A percentile compares a stretch with the other conserved stretches of the same genome.
phyloP scores from a whole-genome alignment of 164 flowering plant genomes.

The Chimonanthus praecox region DNA sequence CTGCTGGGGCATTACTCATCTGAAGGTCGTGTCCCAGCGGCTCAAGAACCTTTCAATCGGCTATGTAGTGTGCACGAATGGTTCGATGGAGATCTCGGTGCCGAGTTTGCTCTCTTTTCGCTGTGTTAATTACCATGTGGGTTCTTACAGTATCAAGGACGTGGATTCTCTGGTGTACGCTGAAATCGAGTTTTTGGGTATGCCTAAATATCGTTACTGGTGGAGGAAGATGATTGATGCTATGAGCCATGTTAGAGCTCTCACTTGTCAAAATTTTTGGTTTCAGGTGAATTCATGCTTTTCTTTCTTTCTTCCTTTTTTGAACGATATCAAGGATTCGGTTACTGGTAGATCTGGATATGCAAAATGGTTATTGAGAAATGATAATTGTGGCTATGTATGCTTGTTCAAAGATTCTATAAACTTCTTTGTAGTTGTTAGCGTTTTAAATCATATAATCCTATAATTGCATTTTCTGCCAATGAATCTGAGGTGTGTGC shows the following conservation, averaged over 20 bases:
- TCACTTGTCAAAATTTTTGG: background rate
- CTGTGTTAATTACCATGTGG: background rate
- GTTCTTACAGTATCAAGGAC: background rate
- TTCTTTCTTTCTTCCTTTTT: no score
- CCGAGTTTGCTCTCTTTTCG: background rate
- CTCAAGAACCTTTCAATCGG: background rate
- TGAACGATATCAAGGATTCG: no score
- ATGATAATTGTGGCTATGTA: no score
- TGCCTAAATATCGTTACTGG: background rate
- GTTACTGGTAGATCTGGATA: no score
- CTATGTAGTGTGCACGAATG: background rate
- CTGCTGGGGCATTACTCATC: background rate
- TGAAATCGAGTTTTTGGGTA: background rate
- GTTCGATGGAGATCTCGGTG: background rate
- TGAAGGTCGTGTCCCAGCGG: background rate
- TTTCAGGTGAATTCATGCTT: background rate
- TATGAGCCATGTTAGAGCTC: background rate
- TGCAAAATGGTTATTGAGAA: no score
- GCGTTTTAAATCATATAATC: no score
- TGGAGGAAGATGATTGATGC: background rate
- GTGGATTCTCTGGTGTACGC: background rate
- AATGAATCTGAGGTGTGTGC: no score
- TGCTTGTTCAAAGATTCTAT: no score
- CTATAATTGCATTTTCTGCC: no score
- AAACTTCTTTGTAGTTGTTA: no score